Evolutionary conservation across 1,139 yeast genomes (phyloP), one percentile per base, ranked within the genome.

Genomic region (Yamadazyma dendronema): DNA sequence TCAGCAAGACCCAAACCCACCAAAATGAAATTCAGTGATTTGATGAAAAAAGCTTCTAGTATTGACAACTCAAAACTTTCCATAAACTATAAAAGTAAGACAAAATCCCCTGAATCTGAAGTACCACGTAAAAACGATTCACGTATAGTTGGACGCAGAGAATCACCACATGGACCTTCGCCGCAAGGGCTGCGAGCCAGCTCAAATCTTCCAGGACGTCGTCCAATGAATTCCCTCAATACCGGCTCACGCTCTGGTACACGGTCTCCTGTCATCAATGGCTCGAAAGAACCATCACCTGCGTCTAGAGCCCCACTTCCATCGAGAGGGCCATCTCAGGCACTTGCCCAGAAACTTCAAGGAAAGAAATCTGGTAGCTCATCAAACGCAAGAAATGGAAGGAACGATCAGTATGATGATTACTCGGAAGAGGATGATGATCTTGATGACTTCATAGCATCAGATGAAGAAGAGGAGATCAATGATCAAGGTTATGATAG

Each of bases 11-110:
- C 45, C 17, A 35, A 36, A 37, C 36, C 53, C 44, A 74, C 79
- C 48, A 81, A 81, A 50, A 57, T 81, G 54, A 70, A 80, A 9
- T 84, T 81, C 51, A 74, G 73, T 33, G 87, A 83, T 40, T 62
- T 84, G 42, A 82, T 84, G 87, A 77, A 76, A 47, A 77, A 79
- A 52, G 92, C 92, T 0, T 77, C 79, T n/a, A 61, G 64, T 21
- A 73, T 79, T 11, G 80, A 71, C 41, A 65, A 65, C 34, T 55
- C 59, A 34, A 70, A 69, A 44, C 56, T 72, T 28, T 61, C 70
- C 4, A 65, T 72, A 17, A 53, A 58, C 6, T 61, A 61, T 36
- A 62, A 59, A 38, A 52, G 59, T 17, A 65, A 66, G 48, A 42
- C 62, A 11, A 57, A 54, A 34, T 54, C 73, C 1, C 57, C 21